Conservation (phyloP, 345 rosid genomes). For the Heritiera fomes region DNA sequence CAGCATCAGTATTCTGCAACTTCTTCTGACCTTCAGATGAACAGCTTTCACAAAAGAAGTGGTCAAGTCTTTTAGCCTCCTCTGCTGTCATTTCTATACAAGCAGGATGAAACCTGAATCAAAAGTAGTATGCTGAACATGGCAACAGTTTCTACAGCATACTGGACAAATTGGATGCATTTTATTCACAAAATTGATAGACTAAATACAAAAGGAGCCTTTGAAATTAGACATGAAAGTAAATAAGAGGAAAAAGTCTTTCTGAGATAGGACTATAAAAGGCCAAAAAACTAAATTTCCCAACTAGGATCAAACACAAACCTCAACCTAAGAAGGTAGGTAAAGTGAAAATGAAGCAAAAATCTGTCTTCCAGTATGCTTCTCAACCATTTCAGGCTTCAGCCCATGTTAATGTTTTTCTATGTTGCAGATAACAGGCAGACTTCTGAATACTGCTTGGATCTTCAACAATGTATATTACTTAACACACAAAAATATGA, state of each 20-base stretch:
- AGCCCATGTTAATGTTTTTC: not conserved
- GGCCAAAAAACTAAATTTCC: not conserved
- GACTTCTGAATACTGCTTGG: not conserved
- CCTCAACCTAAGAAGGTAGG: slow-evolving; percentile 2
- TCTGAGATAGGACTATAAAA: not conserved
- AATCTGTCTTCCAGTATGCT: not conserved
- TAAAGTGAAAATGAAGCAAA: slow-evolving; percentile 7
- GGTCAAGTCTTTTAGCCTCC: slow-evolving; percentile 79
- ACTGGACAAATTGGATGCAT: slow-evolving; percentile 18
- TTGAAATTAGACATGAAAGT: slow-evolving; percentile 10
- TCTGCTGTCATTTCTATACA: slow-evolving; percentile 88
- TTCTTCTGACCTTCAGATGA: slow-evolving; percentile 63
- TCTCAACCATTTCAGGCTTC: not conserved
- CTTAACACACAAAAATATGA: not conserved
- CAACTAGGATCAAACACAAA: not conserved
- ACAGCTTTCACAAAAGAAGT: slow-evolving; percentile 85
- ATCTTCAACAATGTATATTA: not conserved
- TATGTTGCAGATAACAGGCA: not conserved
- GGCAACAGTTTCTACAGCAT: slow-evolving; percentile 22
- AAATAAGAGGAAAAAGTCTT: slow-evolving; percentile 7
- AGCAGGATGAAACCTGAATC: slow-evolving; percentile 98
- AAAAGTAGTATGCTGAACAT: slow-evolving; percentile 45
- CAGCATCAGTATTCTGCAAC: slow-evolving; percentile 55
- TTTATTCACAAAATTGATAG: not conserved
- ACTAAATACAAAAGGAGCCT: not conserved